Conservation (phyloP, 768 basidiomycete species). For the Agaricus subrufescens region DNA sequence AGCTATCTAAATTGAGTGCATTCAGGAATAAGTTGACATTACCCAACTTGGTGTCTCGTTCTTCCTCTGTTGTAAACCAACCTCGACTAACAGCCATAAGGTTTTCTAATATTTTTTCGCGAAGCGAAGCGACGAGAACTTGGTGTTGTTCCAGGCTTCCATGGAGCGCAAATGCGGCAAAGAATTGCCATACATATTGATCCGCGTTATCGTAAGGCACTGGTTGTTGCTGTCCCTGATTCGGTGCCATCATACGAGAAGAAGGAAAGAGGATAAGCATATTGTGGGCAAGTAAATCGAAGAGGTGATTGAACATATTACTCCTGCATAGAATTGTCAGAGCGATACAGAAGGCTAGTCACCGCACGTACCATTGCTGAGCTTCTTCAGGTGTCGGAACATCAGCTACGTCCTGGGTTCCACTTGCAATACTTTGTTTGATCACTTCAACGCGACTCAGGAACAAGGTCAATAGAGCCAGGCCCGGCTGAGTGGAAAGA, state of each 20-base stretch:
- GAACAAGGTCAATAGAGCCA: constrained; percentile 87
- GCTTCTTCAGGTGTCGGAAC: constrained; percentile 67
- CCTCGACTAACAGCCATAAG: constrained; percentile 77
- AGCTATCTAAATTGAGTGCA: constrained; percentile 64
- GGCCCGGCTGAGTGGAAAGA: constrained; percentile 61
- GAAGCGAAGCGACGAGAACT: constrained; percentile 73
- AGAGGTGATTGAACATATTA: constrained; percentile 82
- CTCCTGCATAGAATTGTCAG: constrained; percentile 49
- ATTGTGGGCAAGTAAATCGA: constrained; percentile 72
- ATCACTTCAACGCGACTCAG: constrained; percentile 91
- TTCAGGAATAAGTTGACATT: constrained; percentile 93
- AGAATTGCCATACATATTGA: constrained; percentile 93
- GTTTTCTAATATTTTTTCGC: constrained; percentile 93
- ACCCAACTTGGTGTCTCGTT: constrained; percentile 70
- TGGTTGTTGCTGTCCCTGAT: constrained; percentile 29
- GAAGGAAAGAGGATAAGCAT: constrained; percentile 88
- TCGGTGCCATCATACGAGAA: constrained; percentile 48
- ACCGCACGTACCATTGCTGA: constrained; percentile 55
- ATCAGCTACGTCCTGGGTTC: constrained; percentile 47
- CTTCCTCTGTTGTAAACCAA: constrained; percentile 67
- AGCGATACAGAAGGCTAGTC: neutral
- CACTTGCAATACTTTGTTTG: constrained; percentile 59
- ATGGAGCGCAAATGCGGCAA: constrained; percentile 83
- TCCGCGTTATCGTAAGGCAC: constrained; percentile 63
- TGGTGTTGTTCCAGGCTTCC: constrained; percentile 87